Evolutionary conservation across 2,329 filamentous ascomycete species (phyloP).

Genomic region (Colletotrichum sp.): DNA sequence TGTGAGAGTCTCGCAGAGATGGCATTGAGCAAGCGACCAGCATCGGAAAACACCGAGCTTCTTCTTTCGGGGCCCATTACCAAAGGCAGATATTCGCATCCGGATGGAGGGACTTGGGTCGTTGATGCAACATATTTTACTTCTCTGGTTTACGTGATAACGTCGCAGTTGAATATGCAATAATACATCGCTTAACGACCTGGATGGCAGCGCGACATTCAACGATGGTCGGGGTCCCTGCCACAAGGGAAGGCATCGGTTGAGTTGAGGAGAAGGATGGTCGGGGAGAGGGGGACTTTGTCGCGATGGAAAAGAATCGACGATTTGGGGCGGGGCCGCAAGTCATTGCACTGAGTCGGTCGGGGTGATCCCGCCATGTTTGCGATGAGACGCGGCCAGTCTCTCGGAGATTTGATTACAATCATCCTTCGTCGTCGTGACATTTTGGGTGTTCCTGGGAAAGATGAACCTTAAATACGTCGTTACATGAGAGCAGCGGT

Average conservation of each 20-base stretch:
- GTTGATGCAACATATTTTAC: not conserved
- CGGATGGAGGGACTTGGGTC: not conserved
- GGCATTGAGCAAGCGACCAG: not conserved
- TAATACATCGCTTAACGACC: not conserved
- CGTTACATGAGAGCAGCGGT: not conserved
- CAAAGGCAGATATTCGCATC: not conserved
- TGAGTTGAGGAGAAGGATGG: not conserved
- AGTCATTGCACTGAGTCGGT: not conserved
- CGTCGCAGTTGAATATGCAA: not conserved
- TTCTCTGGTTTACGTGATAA: not conserved
- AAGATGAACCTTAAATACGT: not conserved
- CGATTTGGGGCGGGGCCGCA: not conserved
- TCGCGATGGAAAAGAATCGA: not conserved
- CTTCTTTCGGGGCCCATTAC: not conserved
- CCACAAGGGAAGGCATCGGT: not conserved
- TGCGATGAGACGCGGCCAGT: not conserved
- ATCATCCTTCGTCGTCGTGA: not conserved
- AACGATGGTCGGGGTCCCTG: not conserved
- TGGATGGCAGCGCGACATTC: not conserved
- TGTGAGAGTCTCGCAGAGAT: not conserved
- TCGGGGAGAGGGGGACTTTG: not conserved
- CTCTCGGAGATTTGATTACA: not conserved
- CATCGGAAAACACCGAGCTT: not conserved
- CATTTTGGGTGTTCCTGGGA: not conserved
- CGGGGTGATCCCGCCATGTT: not conserved